Evolutionary conservation across 805 yeast species (phyloP), one percentile per base, ranked within the genome.

Genomic region (Zygoascus bituminiphila): DNA sequence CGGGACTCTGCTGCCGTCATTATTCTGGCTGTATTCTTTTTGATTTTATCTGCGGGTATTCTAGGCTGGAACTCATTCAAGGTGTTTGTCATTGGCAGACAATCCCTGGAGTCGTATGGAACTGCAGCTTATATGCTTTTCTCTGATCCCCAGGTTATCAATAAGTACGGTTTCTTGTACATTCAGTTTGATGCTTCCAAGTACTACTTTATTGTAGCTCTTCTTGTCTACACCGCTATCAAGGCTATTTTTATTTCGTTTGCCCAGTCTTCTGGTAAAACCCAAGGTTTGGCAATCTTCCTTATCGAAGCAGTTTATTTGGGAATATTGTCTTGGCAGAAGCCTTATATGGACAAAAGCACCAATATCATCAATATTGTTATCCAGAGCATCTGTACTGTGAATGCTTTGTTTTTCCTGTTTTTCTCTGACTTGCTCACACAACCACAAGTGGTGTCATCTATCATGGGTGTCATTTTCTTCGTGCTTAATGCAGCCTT

Each of bases 381-480:
- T 57, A 82, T 87, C 66, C 74, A 82, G 45, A 75, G 84, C 10
- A 88, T 89, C 22, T 78, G 76, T 29, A 77, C 87, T 5, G 54
- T 88, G 49, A 89, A 89, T 66, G 85, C 96, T 29, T 81, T 88
- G 65, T 73, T 89, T 53, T 89, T 87, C 70, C 62, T 86, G 54
- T 89, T 89, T 71, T 89, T 88, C 62, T 85, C 95, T 2, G 82
- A 84, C 60, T 69, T 89, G 53, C 88, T 85, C 67, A 81, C 82
- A 45, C 96, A 88, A 68, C 81, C 87, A 7, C 81, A 80, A 19
- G 76, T 78, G 7, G 96, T 86, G 10, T 71, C 81, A 12, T 82
- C 95, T 1, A 78, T 89, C 48, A 86, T 89, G 95, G 97, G 94
- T 0, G 84, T 95, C 79, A 74, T 89, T 1, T 89, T 86, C 68